Evolutionary conservation across 257 asterid genomes (phyloP).

Genomic region (Henckelia pumila): DNA sequence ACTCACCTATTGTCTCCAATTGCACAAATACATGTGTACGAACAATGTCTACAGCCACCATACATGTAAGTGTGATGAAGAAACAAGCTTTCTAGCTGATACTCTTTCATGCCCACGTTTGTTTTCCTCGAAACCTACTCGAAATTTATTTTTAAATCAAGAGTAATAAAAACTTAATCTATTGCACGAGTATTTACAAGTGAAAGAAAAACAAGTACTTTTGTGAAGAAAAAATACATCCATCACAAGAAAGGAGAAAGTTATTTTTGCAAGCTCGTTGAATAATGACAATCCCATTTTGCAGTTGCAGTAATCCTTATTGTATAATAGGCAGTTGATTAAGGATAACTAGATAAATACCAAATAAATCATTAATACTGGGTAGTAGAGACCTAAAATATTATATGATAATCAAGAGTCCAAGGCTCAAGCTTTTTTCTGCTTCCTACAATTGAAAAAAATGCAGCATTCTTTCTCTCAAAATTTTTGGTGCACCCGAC

Average conservation of each 20-base stretch:
- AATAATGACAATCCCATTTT: no score
- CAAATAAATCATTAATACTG: no score
- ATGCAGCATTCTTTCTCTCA: no score
- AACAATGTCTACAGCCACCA: slow-evolving; percentile 97
- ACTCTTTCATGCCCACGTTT: slow-evolving; percentile 84
- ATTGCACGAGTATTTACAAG: slow-evolving; percentile 14
- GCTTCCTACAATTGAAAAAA: no score
- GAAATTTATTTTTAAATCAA: slow-evolving; percentile 29
- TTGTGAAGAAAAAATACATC: background rate
- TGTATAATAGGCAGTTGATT: no score
- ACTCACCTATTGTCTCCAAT: slow-evolving; percentile 79
- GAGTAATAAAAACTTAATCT: slow-evolving; percentile 19
- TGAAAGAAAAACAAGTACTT: slow-evolving; percentile 15
- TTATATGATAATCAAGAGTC: no score
- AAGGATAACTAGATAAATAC: no score
- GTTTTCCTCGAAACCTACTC: slow-evolving; percentile 80
- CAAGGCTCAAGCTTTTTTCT: no score
- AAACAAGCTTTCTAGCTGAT: slow-evolving; percentile 92
- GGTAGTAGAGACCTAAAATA: no score
- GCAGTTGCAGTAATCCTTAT: no score
- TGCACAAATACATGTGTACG: slow-evolving; percentile 98
- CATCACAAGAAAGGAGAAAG: background rate
- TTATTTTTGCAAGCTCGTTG: no score
- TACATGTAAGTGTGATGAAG: slow-evolving; percentile 98
- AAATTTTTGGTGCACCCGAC: no score